These are phyloP conservation scores for Aspergillus panamensis DNA, from an alignment of 495 filamentous ascomycete species.

Conservation along the genomic window DNA sequence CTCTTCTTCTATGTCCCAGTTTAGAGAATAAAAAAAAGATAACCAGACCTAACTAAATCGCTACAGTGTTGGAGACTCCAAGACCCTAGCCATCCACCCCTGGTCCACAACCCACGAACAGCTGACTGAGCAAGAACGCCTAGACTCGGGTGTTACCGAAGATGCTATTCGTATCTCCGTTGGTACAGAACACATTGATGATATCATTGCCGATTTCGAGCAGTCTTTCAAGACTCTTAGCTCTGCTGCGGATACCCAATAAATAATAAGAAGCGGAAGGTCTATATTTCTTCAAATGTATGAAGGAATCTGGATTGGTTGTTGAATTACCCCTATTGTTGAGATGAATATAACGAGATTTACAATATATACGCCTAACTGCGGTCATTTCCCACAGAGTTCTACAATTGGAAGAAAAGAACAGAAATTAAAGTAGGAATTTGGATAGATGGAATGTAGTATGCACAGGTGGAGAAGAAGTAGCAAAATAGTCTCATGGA, in stretches of 20 bases:
- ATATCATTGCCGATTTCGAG: constrained; percentile 94
- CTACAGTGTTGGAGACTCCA: constrained; percentile 62
- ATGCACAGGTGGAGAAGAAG: background rate
- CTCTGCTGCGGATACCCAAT: constrained; percentile 15
- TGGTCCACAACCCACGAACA: constrained; percentile 98
- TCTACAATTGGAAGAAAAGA: background rate
- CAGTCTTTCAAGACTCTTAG: constrained; percentile 73
- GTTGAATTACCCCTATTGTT: no score
- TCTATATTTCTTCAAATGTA: no score
- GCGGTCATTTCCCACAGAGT: no score
- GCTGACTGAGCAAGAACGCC: constrained; percentile 76
- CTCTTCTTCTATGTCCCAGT: background rate
- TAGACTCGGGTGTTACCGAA: constrained; percentile 79
- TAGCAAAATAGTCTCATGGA: background rate
- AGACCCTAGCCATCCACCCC: constrained; percentile 94
- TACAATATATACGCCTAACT: no score
- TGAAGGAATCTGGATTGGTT: no score
- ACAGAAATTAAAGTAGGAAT: background rate
- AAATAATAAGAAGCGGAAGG: background rate
- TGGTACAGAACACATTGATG: constrained; percentile 95
- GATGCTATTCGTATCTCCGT: constrained; percentile 96
- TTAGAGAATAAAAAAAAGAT: background rate
- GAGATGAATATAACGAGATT: no score
- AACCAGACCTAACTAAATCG: constrained; percentile 4
- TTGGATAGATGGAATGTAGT: background rate